Evolutionary conservation across 2,329 filamentous ascomycete genomes (phyloP).

Genomic region (Exophiala sp.): DNA sequence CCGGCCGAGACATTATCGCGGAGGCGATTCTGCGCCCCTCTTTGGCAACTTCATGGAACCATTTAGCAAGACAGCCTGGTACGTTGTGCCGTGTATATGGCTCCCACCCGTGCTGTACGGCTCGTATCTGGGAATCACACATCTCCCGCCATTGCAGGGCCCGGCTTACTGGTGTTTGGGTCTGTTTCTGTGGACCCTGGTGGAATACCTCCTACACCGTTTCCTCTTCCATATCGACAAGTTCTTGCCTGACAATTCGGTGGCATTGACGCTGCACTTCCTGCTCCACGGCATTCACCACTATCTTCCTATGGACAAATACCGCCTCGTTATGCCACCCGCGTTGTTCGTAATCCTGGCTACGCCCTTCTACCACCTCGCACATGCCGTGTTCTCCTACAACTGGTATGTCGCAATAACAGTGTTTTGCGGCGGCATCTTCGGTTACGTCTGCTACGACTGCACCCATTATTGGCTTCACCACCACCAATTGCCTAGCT

Average conservation of each 20-base stretch:
- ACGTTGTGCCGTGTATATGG: conserved; percentile 78
- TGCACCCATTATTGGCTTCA: conserved; percentile 98
- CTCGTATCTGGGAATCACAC: conserved; percentile 57
- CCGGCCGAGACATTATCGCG: conserved; percentile 89
- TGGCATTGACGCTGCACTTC: conserved; percentile 83
- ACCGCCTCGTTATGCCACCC: conserved; percentile 94
- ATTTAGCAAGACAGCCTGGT: conserved; percentile 93
- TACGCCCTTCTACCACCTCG: conserved; percentile 84
- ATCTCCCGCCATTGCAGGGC: conserved; percentile 42
- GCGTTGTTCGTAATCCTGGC: conserved; percentile 78
- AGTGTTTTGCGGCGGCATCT: conserved; percentile 83
- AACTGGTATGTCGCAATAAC: conserved; percentile 76
- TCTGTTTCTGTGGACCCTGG: conserved; percentile 74
- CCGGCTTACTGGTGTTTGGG: conserved; percentile 64
- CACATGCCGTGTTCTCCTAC: conserved; percentile 73
- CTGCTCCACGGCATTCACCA: conserved; percentile 95
- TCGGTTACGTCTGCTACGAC: conserved; percentile 95
- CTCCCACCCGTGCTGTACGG: conserved; percentile 73
- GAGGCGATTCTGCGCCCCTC: conserved; percentile 81
- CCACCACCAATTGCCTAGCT: conserved; percentile 83
- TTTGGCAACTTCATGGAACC: conserved; percentile 99
- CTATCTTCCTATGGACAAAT: conserved; percentile 98
- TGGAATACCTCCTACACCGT: conserved; percentile 84
- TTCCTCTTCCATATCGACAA: conserved; percentile 91
- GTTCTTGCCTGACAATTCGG: conserved; percentile 86